Base-by-base conservation (phyloP, 768 basidiomycete species). In the Amanita thiersii region DNA sequence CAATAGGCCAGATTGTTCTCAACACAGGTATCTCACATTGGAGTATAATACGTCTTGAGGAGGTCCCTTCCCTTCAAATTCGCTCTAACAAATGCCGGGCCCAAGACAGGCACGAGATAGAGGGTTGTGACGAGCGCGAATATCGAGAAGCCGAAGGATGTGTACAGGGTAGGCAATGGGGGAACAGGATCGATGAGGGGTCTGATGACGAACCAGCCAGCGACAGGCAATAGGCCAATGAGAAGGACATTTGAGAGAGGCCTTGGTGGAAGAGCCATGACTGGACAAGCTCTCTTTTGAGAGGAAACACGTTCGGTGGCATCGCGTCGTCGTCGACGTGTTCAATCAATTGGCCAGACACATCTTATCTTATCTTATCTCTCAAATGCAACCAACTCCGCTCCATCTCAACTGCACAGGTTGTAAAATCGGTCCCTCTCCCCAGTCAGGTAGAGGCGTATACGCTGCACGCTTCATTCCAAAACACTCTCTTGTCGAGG, bases 31-130 rank as follows among this genome's bases (percentile, higher is more conserved):
- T 62, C 81, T 50, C 46, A 86, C 82, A 87, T 81, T 1, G 79
- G 77, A 36, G 75, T 77, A 26, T 69, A 64, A 52, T 87, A 85
- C 8, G 71, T 75, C 60, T 99, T 98, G 37, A 96, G 69, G 46
- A 96, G 63, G 60, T 99, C 96, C 47, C 71, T 72, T 15, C 96
- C 96, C 52, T 79, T 82, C 40, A 99, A 65, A 35, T 86, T 80
- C 1, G 89, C 90, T 31, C 72, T 75, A 18, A 90, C 66, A 56
- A 98, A 94, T 0, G 77, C 73, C 0, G 79, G 77, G 0, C 85
- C 86, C 10, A 99, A 72, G 0, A 76, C 72, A n/a, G 93, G 94
- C 21, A 98, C 72, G 31, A 90, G 72, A 52, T 80, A 78, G 9
- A 88, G 55, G 1, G 86, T 80, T 2, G 78, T 75, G 8, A 89